Evolutionary conservation across 1,139 yeast genomes (phyloP), one percentile per base, ranked within the genome.

Genomic region (Meyerozyma elateridarum): DNA sequence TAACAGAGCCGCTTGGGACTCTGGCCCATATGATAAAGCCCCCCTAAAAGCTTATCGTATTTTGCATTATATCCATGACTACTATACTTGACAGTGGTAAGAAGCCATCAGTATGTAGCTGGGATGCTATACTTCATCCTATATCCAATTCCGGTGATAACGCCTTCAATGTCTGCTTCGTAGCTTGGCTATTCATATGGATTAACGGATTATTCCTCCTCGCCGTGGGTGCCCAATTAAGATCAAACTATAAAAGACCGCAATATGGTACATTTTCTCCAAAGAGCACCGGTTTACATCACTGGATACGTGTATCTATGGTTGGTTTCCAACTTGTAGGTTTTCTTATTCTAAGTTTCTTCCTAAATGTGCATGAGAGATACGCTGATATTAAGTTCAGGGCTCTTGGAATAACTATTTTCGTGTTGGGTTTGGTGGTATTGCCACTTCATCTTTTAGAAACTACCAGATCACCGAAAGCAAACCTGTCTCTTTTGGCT

Each of bases 111-210:
- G 14, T 5, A 15, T 24, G 27, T 8, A 12, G 12, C 27, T 24
- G 27, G 27, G 15, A 15, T 11, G 14, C 27, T 5, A 24, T 24
- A 9, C 11, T 24, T 14, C 16, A 15, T n/a, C 13, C 8, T 5
- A 15, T 24, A 24, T 24, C 27, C 2, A 8, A 17, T 7, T 4
- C 9, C 16, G 37, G 52, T 9, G 64, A 63, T 4, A 76, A 75
- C 46, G 78, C 81, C 0, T 54, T 79, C 41, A 75, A 72, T 35
- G 82, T 82, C 2, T 76, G 83, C 42, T 71, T 77, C 41, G 37
- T 75, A 3, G 51, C 71, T 3, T 32, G 53, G 14, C 29, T 59
- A 3, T 46, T 55, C 29, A 39, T 39, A 1, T 25, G 31, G 2
- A 34, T 51, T 6, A 40, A 65, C 0, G 27, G 27, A n/a, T 22